Conservation (phyloP, 2,329 filamentous ascomycete species). For the Cryphonectria radicalis region DNA sequence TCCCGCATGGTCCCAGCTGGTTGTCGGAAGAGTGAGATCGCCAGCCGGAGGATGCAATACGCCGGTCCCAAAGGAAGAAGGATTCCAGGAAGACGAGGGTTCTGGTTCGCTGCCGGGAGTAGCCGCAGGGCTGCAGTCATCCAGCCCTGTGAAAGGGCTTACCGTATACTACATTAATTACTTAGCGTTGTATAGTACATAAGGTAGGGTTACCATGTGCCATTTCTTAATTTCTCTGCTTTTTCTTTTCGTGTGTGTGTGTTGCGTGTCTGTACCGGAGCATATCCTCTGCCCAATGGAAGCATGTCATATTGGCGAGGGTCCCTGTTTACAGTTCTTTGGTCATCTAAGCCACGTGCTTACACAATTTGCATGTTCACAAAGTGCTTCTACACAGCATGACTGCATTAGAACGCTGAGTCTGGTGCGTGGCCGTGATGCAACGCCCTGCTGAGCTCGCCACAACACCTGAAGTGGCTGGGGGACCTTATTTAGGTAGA, state of each 20-base stretch:
- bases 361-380: neutral
- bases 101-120: constrained; percentile 1
- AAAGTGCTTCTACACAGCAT: neutral
- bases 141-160: neutral
- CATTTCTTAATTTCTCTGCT: too few relatives aligned
- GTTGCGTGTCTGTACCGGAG: neutral
- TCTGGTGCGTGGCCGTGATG: neutral
- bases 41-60: constrained; percentile 4
- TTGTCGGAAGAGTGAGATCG: neutral
- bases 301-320: neutral
- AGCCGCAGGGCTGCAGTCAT: neutral
- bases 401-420: neutral
- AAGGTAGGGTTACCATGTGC: neutral
- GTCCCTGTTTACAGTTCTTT: neutral
- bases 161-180: neutral
- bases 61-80: constrained; percentile 14
- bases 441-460: neutral
- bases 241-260: neutral
- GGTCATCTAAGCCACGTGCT: neutral
- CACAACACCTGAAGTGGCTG: neutral
- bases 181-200: neutral
- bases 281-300: neutral
- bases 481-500: neutral
- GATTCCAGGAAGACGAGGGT: neutral
- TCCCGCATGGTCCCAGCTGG: neutral